Base-by-base conservation (phyloP, 129 eudicot species). In the Tanacetum coccineum region DNA sequence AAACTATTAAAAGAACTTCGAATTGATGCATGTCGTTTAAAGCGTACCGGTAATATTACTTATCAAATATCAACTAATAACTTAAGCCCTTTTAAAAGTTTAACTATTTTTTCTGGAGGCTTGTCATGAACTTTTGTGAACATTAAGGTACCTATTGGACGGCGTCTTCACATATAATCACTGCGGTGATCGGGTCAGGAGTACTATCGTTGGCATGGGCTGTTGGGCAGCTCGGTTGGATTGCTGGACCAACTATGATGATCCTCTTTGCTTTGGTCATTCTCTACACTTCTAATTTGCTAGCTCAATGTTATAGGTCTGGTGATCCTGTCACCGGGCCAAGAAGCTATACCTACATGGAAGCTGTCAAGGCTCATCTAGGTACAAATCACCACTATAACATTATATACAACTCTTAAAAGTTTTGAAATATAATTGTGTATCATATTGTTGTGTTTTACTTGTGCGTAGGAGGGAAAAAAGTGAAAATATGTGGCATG, bases 131-230 rank as follows among this genome's bases (percentile, higher is more conserved):
- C 44, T 71, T 53, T 63, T 46, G 39, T 65, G 73, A 74, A 25
- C n/a, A 6, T 15, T 70, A 49, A 87, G 90, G 95, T 40, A 83
- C 83, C 13, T 54, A 79, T 3, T 83, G 87, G 87, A 87, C 89
- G 0, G 82, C 89, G 39, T 72, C 81, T 1, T 66, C 95, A 7
- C 95, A 87, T 59, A 84, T 87, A 22, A 82, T 87, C 55, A 87
- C 95, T 0, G 91, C 95, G 0, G 91, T 87, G 44, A 87, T 87
- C 0, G 95, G 95, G 25, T 87, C 91, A 2, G 91, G 95, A n/a
- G 91, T 87, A 21, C 70, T 87, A 30, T 30, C 95, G 0, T 64
- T 87, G 62, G 91, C 95, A 68, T 87, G 95, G 95, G 91, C 95
- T 0, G 61, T 82, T 1, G 95, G 80, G n/a, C 91, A 87, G 63